Conservation (phyloP, 2,329 filamentous ascomycete species). For the Talaromyces verruculosus region DNA sequence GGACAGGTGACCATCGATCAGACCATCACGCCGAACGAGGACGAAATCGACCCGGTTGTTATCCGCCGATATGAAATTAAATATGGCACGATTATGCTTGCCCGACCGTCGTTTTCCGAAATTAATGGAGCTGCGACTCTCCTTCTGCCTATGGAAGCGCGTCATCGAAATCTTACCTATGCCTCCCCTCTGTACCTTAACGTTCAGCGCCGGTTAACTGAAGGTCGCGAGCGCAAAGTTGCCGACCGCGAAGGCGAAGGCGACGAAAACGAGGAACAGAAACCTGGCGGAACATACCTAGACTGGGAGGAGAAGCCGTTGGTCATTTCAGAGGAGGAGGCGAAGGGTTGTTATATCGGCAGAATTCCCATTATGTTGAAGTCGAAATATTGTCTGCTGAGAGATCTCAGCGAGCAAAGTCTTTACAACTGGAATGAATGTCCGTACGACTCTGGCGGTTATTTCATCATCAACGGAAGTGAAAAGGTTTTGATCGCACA, state of each 20-base stretch:
- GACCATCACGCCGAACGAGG: conserved; percentile 72
- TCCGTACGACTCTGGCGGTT: conserved; percentile 96
- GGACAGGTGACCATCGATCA: conserved; percentile 90
- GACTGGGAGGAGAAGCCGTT: conserved; percentile 50
- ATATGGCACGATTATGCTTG: conserved; percentile 86
- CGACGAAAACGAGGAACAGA: conserved; percentile 54
- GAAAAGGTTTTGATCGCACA: conserved; percentile 98
- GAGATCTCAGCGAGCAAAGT: conserved; percentile 77
- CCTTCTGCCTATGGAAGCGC: conserved; percentile 90
- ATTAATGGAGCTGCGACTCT: conserved; percentile 84
- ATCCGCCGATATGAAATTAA: conserved; percentile 93
- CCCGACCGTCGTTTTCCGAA: conserved; percentile 87
- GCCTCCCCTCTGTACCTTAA: conserved; percentile 86
- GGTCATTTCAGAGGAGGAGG: conserved; percentile 63
- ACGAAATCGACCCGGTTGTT: conserved; percentile 73
- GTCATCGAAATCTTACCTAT: conserved; percentile 93
- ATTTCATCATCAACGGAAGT: conserved; percentile 98
- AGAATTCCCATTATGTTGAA: conserved; percentile 98
- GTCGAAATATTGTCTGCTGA: conserved; percentile 89
- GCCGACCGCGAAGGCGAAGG: conserved; percentile 65
- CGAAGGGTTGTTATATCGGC: conserved; percentile 74
- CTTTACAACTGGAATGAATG: conserved; percentile 94
- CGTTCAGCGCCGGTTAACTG: conserved; percentile 79
- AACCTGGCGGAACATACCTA: conserved; percentile 44
- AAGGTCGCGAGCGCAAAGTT: conserved; percentile 74